Conservation (phyloP, 345 rosid genomes). For the Boechera divaricarpa region DNA sequence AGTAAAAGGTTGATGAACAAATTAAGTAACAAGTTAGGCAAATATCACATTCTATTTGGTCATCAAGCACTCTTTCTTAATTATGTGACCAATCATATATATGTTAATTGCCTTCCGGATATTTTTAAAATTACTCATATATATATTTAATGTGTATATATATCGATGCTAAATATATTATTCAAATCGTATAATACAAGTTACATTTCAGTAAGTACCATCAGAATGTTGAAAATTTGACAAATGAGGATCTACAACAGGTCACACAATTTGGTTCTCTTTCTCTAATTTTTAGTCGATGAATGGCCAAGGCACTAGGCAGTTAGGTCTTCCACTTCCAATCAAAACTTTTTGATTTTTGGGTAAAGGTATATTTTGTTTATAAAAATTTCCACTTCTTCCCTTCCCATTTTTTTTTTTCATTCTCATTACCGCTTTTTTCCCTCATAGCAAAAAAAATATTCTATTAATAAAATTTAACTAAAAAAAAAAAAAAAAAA, state of each 20-base stretch:
- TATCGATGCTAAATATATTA: neutral
- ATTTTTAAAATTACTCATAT: neutral
- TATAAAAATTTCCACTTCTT: neutral
- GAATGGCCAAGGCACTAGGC: neutral
- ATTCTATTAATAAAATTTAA: neutral
- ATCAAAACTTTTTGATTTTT: slow-evolving; percentile 5
- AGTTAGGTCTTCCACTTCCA: slow-evolving; percentile 4
- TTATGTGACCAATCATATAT: neutral
- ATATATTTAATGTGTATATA: neutral
- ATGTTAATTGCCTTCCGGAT: slow-evolving; percentile 9
- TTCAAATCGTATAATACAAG: neutral
- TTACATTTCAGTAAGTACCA: neutral
- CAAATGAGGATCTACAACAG: slow-evolving; percentile 3
- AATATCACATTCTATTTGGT: neutral
- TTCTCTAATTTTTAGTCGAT: neutral
- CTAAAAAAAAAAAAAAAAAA: neutral
- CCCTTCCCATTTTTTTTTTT: neutral
- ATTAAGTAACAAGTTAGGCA: slow-evolving; percentile 20
- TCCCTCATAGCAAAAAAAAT: neutral
- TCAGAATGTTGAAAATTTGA: neutral
- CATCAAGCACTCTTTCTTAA: slow-evolving; percentile 4
- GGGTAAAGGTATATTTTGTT: neutral
- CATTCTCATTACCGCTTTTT: neutral
- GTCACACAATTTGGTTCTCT: slow-evolving; percentile 11
- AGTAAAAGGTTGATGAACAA: slow-evolving; percentile 10